These are phyloP conservation scores for Carex parvula DNA, from an alignment of 176 grass and related monocot genomes.

Conservation along the genomic window DNA sequence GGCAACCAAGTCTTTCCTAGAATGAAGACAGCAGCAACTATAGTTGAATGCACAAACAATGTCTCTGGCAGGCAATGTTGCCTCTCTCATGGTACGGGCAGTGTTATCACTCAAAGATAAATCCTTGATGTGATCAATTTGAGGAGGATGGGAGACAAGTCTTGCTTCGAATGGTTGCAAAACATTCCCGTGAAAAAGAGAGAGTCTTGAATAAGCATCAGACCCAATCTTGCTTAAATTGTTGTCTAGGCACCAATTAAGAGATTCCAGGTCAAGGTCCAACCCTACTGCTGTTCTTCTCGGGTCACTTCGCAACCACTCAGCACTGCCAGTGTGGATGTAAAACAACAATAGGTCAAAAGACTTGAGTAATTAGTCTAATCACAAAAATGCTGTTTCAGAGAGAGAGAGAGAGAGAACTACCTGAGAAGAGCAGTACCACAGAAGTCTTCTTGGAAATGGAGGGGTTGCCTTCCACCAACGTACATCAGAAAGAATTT, in stretches of 20 bases:
- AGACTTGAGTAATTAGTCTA: not conserved
- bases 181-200: constrained; percentile 90
- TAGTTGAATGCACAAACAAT: constrained; percentile 98
- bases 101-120: constrained; percentile 31
- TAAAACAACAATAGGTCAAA: not conserved
- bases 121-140: constrained; percentile 41
- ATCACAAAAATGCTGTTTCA: not conserved
- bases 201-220: constrained; percentile 73
- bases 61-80: constrained; percentile 60
- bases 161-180: constrained; percentile 46
- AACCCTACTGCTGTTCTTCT: constrained; percentile 64
- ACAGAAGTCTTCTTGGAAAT: constrained; percentile 92
- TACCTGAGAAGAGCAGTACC: constrained; percentile 89
- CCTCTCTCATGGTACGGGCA: constrained; percentile 31
- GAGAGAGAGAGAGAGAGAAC: not conserved
- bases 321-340: constrained; percentile 35
- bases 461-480: constrained; percentile 60
- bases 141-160: constrained; percentile 35
- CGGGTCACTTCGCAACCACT: constrained; percentile 72
- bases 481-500: constrained; percentile 95
- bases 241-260: constrained; percentile 89
- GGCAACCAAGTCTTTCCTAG: constrained; percentile 67
- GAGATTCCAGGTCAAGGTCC: constrained; percentile 89
- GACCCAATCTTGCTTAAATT: constrained; percentile 57
- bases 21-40: constrained; percentile 93